Conservation (phyloP, 306 rosid species). For the Vachellia collinsii region DNA sequence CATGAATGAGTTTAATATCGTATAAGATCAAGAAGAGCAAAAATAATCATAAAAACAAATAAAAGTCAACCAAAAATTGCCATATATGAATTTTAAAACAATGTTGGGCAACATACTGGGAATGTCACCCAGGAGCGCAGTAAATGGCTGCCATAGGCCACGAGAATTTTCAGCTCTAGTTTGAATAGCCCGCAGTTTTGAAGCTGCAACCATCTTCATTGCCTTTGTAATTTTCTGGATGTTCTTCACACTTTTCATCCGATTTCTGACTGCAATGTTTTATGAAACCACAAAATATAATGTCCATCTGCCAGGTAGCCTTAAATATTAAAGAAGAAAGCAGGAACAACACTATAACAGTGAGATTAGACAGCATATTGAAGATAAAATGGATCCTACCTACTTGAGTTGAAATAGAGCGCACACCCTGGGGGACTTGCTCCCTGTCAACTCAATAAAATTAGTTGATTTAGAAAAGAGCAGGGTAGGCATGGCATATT, state of each 20-base stretch:
- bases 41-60: not conserved
- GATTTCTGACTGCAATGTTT: conserved; percentile 66
- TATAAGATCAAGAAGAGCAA: not conserved
- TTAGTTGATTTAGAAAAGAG: not conserved
- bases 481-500: not conserved
- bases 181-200: conserved; percentile 91
- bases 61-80: not conserved
- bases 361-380: not conserved
- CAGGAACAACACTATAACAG: not conserved
- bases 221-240: conserved; percentile 99
- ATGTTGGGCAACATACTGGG: conserved; percentile 59
- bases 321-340: conserved; percentile 22
- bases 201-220: conserved; percentile 99
- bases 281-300: conserved; percentile 29
- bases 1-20: not conserved
- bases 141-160: conserved; percentile 96
- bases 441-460: conserved; percentile 60
- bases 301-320: not conserved
- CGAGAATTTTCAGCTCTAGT: conserved; percentile 75
- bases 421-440: conserved; percentile 66
- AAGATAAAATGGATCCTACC: conserved; percentile 53
- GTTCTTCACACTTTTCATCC: conserved; percentile 98
- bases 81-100: conserved; percentile 1
- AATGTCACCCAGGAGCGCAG: conserved; percentile 91
- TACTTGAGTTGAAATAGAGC: conserved; percentile 89